Evolutionary conservation across 1,284 basidiomycete genomes (phyloP), one percentile per base, ranked within the genome.

Genomic region (Naganishia sp.): DNA sequence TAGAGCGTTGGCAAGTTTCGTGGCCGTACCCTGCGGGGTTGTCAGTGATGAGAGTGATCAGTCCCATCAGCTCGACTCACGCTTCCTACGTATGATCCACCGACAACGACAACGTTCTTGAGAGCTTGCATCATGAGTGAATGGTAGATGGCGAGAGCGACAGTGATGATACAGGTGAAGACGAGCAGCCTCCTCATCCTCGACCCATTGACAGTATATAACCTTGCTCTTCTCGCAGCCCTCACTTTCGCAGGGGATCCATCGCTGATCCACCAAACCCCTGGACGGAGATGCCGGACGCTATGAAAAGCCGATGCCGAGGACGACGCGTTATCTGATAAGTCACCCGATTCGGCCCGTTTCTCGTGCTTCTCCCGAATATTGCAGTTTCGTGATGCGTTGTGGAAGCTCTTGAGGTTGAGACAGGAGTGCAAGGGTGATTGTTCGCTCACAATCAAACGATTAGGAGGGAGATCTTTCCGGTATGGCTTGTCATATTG

Each of bases 71-170:
- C 67, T 3, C 41, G 0, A 67, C 69, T 66, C 45, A 67, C 69
- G 2, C 66, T 42, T 0, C 72, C 71, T 49, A 76, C 72, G 47
- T 71, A 72, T 1, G 61, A 69, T 17, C 71, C 71, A 6, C 72
- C 72, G 15, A 74, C 67, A 35, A 75, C 69, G 41, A 73, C 64
- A 21, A 74, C 66, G 61, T 72, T 73, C 47, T 65, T 65, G 17
- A 65, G 39, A 7, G 46, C 41, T 43, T 62, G 56, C 56, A 58
- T 58, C 6, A 47, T 45, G 15, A 32, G 10, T 7, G 25, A 2
- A 3, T 28, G 25, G 5, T 25, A 21, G 15, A 21, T 10, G 5
- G 18, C 31, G 28, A 54, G 52, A 13, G 35, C 31, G 31, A 52
- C 3, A 32, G 32, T 4, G 28, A 52, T 15, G 31, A 52, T 35